A percentile compares a stretch with the other conserved stretches of the same genome.
These are phyloP conservation scores for Diplodia sapinea DNA, from an alignment of 2,329 filamentous ascomycete genomes.

Conservation along the genomic window DNA sequence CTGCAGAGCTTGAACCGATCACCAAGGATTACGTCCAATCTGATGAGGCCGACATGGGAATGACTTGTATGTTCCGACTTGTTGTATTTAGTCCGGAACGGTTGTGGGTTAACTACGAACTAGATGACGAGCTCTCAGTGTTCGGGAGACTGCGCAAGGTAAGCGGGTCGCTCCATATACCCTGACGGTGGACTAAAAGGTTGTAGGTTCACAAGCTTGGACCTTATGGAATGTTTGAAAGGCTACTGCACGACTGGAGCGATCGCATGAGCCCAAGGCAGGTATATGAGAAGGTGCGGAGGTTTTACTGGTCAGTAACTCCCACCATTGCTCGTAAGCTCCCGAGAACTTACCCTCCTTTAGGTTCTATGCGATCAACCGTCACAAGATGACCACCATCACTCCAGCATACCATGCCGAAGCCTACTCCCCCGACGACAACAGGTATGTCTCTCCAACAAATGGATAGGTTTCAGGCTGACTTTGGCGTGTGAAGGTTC, in stretches of 20 bases:
- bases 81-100: too few relatives aligned
- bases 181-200: slow-evolving; percentile 33
- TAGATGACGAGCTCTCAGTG: slow-evolving; percentile 58
- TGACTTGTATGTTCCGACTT: slow-evolving; percentile 39
- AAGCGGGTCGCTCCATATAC: not conserved
- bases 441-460: slow-evolving; percentile 59
- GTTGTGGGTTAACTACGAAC: not conserved
- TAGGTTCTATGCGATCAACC: slow-evolving; percentile 66
- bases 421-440: slow-evolving; percentile 62
- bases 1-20: slow-evolving; percentile 65
- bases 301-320: slow-evolving; percentile 43
- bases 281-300: slow-evolving; percentile 55
- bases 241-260: slow-evolving; percentile 59
- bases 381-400: slow-evolving; percentile 68
- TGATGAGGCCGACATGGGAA: slow-evolving; percentile 61
- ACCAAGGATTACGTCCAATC: slow-evolving; percentile 65
- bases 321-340: not conserved
- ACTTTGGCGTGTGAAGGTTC: slow-evolving; percentile 36
- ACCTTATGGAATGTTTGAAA: slow-evolving; percentile 61
- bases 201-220: slow-evolving; percentile 53
- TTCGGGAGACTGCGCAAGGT: slow-evolving; percentile 62
- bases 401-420: slow-evolving; percentile 64
- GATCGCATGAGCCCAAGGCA: slow-evolving; percentile 49
- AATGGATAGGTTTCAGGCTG: not conserved
- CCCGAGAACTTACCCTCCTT: slow-evolving; percentile 37